These are phyloP conservation scores for Cinnamomum chago DNA, from an alignment of 164 flowering plant genomes.

Conservation along the genomic window DNA sequence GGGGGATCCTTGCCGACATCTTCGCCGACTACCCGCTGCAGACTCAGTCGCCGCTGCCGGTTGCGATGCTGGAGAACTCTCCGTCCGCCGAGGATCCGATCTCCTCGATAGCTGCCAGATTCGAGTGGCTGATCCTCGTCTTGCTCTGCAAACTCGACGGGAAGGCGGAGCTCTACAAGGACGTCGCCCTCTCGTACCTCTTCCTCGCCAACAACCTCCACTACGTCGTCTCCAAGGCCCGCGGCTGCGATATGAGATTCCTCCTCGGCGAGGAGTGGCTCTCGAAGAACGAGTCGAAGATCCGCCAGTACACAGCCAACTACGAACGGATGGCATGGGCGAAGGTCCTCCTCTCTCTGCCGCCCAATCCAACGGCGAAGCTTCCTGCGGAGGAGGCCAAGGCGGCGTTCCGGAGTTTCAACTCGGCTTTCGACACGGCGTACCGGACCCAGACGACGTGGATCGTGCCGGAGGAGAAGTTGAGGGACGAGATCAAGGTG, in stretches of 20 bases:
- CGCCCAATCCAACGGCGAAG: constrained; percentile 25
- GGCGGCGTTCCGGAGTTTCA: constrained; percentile 38
- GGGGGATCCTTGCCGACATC: constrained; percentile 38
- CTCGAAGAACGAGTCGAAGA: constrained; percentile 36
- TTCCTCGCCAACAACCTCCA: constrained; percentile 67
- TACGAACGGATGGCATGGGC: constrained; percentile 59
- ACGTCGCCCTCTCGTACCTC: constrained; percentile 43
- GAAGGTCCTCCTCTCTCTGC: constrained; percentile 35
- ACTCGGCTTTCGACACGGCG: constrained; percentile 41
- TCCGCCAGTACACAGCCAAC: constrained; percentile 38
- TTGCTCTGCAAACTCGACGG: constrained; percentile 65
- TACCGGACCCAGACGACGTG: constrained; percentile 37
- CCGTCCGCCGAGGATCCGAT: constrained; percentile 15
- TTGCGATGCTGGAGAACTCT: background rate
- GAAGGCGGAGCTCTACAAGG: constrained; percentile 49
- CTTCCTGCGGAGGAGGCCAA: constrained; percentile 29
- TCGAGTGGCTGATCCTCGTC: constrained; percentile 56
- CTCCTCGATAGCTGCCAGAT: constrained; percentile 22
- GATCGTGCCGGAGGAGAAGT: constrained; percentile 39
- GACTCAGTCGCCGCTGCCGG: background rate
- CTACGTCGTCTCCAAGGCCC: constrained; percentile 41
- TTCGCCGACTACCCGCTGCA: constrained; percentile 40
- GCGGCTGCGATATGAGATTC: constrained; percentile 36
- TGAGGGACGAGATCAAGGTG: constrained; percentile 48
- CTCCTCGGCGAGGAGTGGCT: constrained; percentile 66